Evolutionary conservation across 2,329 filamentous ascomycete genomes (phyloP), one percentile per base, ranked within the genome.

Genomic region (Xylaria sp.): DNA sequence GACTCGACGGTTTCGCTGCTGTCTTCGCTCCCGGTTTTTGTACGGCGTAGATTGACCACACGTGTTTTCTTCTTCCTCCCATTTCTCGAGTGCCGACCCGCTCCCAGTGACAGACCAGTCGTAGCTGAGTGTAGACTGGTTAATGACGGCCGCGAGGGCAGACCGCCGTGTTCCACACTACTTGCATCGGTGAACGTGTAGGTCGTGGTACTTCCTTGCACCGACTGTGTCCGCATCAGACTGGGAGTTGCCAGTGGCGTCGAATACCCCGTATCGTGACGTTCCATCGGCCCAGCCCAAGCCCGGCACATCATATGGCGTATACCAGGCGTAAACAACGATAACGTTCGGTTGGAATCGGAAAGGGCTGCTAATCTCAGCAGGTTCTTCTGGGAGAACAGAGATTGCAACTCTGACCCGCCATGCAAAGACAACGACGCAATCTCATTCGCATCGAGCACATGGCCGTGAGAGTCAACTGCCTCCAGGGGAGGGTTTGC

Each of bases 311-410:
- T 88, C 3, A 91, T 90, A 71, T 97, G 91, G 48, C 85, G 80
- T 54, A 97, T 93, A n/a, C 88, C 86, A 0, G 93, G 92, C 1
- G 93, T 97, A 69, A 96, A 96, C 0, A 97, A 78, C 4, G 92
- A 96, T 29, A 97, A 76, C 0, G 94, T 97, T 44, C 90, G 86
- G 65, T 97, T 92, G 2, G 92, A 96, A 66, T 96, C 89, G 3
- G 86, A 92, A 52, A 99, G 77, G 0, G 91, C 85, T 20, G 89
- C 91, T 11, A 99, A 78, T 46, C 90, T 88, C 20, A 96, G 75
- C 37, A 97, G 78, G 65, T 96, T 97, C 80, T 96, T 96, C 68
- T 96, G 91, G 0, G 93, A 97, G 71, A 99, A 97, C 5, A 96
- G 82, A 0, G 91, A 92, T 70, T 96, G 91, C 18, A 89, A 85